Conservation (phyloP, 352 stramenopile species). For the Phytophthora foliorum region DNA sequence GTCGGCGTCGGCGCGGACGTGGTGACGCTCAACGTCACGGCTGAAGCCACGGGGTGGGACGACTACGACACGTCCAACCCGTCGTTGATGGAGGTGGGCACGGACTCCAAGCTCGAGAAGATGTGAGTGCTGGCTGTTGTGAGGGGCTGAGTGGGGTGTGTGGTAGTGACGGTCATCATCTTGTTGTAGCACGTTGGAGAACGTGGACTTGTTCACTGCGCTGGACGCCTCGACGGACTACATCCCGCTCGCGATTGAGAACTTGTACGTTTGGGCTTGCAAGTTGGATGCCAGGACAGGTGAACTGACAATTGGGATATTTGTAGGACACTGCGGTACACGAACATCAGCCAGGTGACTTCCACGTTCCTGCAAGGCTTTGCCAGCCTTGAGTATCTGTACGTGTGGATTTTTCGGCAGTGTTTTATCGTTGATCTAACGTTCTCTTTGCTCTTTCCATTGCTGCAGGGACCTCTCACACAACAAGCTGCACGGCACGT, state of each 20-base stretch:
- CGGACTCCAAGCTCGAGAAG: slow-evolving; percentile 40
- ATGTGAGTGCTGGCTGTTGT: slow-evolving; percentile 36
- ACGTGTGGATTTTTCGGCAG: neutral
- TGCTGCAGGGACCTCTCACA: slow-evolving; percentile 42
- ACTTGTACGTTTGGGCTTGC: slow-evolving; percentile 38
- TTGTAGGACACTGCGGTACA: slow-evolving; percentile 46
- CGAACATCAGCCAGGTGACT: slow-evolving; percentile 55
- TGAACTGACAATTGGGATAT: slow-evolving; percentile 4
- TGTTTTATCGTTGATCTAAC: neutral
- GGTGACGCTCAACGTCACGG: slow-evolving; percentile 50
- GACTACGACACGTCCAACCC: slow-evolving; percentile 43
- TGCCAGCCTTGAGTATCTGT: slow-evolving; percentile 51
- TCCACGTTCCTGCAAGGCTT: slow-evolving; percentile 53
- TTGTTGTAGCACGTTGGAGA: slow-evolving; percentile 45
- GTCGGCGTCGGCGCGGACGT: slow-evolving; percentile 35
- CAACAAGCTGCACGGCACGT: slow-evolving; percentile 54
- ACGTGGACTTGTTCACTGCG: slow-evolving; percentile 49
- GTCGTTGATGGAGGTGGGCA: slow-evolving; percentile 51
- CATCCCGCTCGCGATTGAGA: slow-evolving; percentile 53
- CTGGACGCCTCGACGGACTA: slow-evolving; percentile 48
- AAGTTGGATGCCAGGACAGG: neutral
- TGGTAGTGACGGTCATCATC: slow-evolving; percentile 12
- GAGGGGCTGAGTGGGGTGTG: neutral
- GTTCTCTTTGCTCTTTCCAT: neutral
- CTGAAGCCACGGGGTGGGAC: slow-evolving; percentile 54